Evolutionary conservation across 306 rosid genomes (phyloP), one percentile per base, ranked within the genome.

Genomic region (Dryas drummondii): DNA sequence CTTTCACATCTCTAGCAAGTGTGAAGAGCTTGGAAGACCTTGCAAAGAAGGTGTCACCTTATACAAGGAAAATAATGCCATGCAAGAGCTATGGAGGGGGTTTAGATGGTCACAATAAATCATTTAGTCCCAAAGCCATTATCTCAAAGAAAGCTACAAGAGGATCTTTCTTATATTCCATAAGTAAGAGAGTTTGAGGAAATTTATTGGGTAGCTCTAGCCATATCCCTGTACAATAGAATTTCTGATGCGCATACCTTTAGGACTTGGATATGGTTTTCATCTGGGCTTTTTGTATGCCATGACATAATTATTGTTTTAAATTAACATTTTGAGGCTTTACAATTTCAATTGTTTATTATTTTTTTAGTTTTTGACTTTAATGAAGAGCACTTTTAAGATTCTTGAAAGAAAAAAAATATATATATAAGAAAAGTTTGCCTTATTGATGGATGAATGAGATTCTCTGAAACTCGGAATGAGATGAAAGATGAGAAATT

Each of bases 11-110:
- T 61, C 80, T 90, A 58, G 91, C 82, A n/a, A 85, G 90, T 52
- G 97, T 83, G 19, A 66, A 83, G 66, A 87, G 84, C 75, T 76
- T 89, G 51, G 93, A 90, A 72, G 98, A 94, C 87, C 88, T 94
- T 75, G 92, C 85, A 1, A 94, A 94, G 86, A 94, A 79, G 81
- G 66, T 32, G 40, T 75, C 72, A 58, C 77, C 86, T 66, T 72
- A 53, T 14, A 88, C 79, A 13, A 89, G 80, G 84, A 91, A 82
- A 77, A 84, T 86, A 73, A 91, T 88, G 72, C 70, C 96, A 74
- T 90, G 92, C 84, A 92, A 83, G 84, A 92, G 92, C 83, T 87
- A 68, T 84, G 92, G 85, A 5, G 91, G 91, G 58, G 85, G 71
- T 22, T 87, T 90, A 70, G 90, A 93, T 77, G 78, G 74, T 52